Evolutionary conservation across 148 eudicot species (phyloP), one percentile per base, ranked within the genome.

Genomic region (Fagopyrum tataricum): DNA sequence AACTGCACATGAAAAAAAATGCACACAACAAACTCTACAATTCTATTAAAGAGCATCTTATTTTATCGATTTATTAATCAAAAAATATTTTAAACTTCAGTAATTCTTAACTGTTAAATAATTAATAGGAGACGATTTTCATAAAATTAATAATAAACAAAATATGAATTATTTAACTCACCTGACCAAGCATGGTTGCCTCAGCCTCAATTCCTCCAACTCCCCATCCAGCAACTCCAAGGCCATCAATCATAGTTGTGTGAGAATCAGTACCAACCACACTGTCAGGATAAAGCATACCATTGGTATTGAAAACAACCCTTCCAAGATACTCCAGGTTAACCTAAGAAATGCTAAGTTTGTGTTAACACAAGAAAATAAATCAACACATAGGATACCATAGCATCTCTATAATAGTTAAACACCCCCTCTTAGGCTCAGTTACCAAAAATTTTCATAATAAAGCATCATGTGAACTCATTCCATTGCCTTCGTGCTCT

Each of bases 161-260:
- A 55, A 55, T n/a, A 20, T 55, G 70, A 66, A 66, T 11, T 31
- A 8, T 31, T 13, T 66, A 26, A 66, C 70, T 66, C 43, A 70
- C 58, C 79, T 82, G 98, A 70, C 98, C 98, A 85, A 93, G 98
- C 98, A 93, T 93, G 76, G 90, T 73, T 56, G 96, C 94, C 84
- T 93, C 97, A 49, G 97, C 97, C 80, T 92, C 97, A 74, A 92
- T 92, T 62, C 97, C 97, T 76, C 97, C 97, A 72, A 92, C 97
- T 77, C 97, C 97, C 97, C 97, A 92, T 42, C 97, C 97, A 84
- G 97, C 93, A 87, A 92, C 96, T 69, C 97, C 97, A 15, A 92
- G 75, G 67, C 97, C 97, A 77, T 92, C 93, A 78, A 92, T 91
- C 98, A 93, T 93, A 4, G 98, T 93, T 26, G 98, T 93, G 78